These are phyloP conservation scores for Acorus gramineus DNA, from an alignment of 106 monocot genomes.

Conservation along the genomic window DNA sequence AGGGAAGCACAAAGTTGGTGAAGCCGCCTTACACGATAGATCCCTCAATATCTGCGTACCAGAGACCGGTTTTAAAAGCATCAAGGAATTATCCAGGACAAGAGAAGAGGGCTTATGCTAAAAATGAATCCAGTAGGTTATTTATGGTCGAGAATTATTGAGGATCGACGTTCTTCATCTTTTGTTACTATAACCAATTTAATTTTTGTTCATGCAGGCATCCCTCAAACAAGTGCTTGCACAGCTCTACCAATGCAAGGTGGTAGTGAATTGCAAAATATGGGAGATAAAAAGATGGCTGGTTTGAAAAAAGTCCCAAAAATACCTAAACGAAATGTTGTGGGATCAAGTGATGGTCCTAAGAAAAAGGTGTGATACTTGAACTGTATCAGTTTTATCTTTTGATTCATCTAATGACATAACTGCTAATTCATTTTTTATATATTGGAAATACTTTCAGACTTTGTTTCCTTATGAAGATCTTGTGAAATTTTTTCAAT, in stretches of 20 bases:
- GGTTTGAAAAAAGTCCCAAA: slow-evolving; percentile 27
- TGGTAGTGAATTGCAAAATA: slow-evolving; percentile 12
- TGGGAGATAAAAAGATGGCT: slow-evolving; percentile 13
- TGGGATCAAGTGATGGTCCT: slow-evolving; percentile 20
- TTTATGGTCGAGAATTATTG: background rate
- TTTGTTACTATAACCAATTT: background rate
- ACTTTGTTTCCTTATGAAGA: slow-evolving; percentile 68
- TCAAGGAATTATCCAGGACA: slow-evolving; percentile 22
- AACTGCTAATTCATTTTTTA: slow-evolving; percentile 1
- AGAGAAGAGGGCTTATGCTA: slow-evolving; percentile 19
- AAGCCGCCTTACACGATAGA: slow-evolving; percentile 68
- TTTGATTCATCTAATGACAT: background rate
- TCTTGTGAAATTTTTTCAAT: slow-evolving; percentile 80
- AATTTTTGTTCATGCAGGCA: slow-evolving; percentile 9
- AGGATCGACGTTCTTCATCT: background rate
- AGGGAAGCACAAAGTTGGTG: slow-evolving; percentile 37
- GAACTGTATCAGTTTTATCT: background rate
- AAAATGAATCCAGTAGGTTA: slow-evolving; percentile 40
- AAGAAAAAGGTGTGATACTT: slow-evolving; percentile 43
- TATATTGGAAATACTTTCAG: slow-evolving; percentile 19
- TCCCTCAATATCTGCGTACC: slow-evolving; percentile 14
- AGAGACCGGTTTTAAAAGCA: slow-evolving; percentile 25
- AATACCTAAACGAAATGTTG: slow-evolving; percentile 29
- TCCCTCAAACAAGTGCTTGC: slow-evolving; percentile 4
- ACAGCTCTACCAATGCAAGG: slow-evolving; percentile 6